These are phyloP conservation scores for Stagonosporopsis cucurbitacearum DNA, from an alignment of 2,329 filamentous ascomycete species.

Conservation along the genomic window DNA sequence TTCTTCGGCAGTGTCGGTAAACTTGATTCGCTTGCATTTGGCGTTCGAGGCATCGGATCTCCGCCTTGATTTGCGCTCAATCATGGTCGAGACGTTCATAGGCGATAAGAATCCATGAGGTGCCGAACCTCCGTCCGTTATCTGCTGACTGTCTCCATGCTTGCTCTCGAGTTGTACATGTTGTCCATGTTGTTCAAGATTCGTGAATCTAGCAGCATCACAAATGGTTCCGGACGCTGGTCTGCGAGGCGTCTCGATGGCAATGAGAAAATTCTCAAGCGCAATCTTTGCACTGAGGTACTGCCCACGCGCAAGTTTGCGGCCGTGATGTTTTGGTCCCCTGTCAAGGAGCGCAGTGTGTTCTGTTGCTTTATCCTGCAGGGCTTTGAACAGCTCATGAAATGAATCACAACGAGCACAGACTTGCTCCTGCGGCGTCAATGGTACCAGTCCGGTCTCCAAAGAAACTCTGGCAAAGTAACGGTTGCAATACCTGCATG, in stretches of 20 bases:
- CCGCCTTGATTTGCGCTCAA: background rate
- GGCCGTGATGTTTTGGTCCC: conserved; percentile 13
- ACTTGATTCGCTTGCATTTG: conserved; percentile 28
- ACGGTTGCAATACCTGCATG: conserved; percentile 11
- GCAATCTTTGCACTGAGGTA: conserved; percentile 8
- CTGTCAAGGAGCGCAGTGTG: conserved; percentile 9
- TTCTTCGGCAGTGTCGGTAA: conserved; percentile 27
- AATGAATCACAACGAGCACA: conserved; percentile 12
- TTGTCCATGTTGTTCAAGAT: background rate
- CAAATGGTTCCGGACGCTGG: background rate
- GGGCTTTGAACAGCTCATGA: conserved; percentile 1
- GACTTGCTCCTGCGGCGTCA: background rate
- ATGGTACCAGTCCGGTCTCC: background rate
- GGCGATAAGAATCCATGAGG: background rate
- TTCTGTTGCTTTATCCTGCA: background rate
- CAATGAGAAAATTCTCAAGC: conserved; percentile 37
- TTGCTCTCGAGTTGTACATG: background rate
- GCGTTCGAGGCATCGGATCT: background rate
- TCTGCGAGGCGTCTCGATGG: conserved; percentile 22
- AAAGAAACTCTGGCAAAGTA: background rate
- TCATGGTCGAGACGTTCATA: background rate
- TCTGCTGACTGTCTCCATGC: background rate
- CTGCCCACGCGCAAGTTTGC: background rate
- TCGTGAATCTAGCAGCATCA: background rate
- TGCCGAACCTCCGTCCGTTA: background rate